Evolutionary conservation across 306 rosid species (phyloP).

Genomic region (Cucurbita maxima): DNA sequence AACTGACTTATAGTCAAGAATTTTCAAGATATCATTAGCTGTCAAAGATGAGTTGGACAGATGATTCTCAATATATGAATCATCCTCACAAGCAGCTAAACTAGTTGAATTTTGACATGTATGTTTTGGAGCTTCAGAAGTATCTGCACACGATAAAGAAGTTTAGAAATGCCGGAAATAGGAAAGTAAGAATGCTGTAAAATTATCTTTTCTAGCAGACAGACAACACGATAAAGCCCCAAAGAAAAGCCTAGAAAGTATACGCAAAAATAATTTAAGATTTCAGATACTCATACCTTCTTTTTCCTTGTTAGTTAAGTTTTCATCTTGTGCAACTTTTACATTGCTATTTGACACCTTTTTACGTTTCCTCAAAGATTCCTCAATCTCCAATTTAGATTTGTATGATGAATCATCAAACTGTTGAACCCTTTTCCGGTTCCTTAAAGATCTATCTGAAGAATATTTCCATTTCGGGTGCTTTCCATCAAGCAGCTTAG

Average conservation of each 20-base stretch:
- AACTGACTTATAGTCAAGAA: conserved; percentile 9
- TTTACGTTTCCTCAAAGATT: conserved; percentile 37
- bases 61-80: conserved; percentile 3
- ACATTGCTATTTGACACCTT: conserved; percentile 27
- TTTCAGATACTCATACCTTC: conserved; percentile 36
- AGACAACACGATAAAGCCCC: not conserved
- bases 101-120: conserved; percentile 13
- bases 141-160: conserved; percentile 24
- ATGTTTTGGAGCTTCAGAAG: conserved; percentile 5
- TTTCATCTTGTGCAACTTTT: conserved; percentile 29
- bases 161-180: conserved; percentile 15
- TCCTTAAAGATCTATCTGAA: conserved; percentile 42
- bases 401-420: conserved; percentile 20
- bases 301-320: conserved; percentile 16
- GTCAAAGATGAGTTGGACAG: conserved; percentile 9
- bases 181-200: not conserved
- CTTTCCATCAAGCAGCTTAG: conserved; percentile 50
- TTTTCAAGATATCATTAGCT: conserved; percentile 6
- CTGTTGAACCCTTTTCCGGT: conserved; percentile 44
- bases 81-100: conserved; percentile 19
- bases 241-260: not conserved
- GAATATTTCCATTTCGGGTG: conserved; percentile 56
- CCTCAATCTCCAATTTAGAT: conserved; percentile 24
- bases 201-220: not conserved
- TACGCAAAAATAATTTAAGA: conserved; percentile 4